Base-by-base conservation (phyloP, 2,329 filamentous ascomycete species). In the Lecanosticta acicola region DNA sequence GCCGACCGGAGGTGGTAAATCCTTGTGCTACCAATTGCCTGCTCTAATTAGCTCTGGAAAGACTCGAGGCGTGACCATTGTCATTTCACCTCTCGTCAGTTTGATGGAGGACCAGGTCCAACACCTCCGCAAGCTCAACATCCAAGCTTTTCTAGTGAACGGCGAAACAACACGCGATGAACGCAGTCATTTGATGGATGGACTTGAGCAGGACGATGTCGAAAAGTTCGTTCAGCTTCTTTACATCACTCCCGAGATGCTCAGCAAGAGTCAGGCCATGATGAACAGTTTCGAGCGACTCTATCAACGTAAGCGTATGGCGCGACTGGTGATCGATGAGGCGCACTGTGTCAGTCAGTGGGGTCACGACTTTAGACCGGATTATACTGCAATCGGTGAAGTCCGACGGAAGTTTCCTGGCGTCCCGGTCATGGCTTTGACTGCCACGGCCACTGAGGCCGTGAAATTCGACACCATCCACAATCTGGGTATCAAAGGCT, bases 301-400 rank as follows among this genome's bases (percentile, higher is more conserved):
- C n/a, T 78, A 95, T 64, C 67, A 68, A 11, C 80, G 80, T 41
- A 72, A 76, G 3, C 86, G 84, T 58, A 79, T 98, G 42, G 91
- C 94, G 13, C 81, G 93, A 19, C 80, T 98, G 39, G 93, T 98
- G 43, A 94, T 98, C 52, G 93, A 98, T 57, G 94, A 98, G 69
- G 93, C 93, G n/a, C 93, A 98, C 66, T 98, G 93, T 66, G 91
- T 98, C 19, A 97, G 93, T 66, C 90, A 98, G 72, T 98, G 93
- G 93, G 93, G 93, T 1, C 93, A 98, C 58, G 93, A 98, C 66
- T 98, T 98, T 64, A 81, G 94, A 37, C 91, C 90, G 0, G 91
- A 97, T 64, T 98, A 98, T 71, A 95, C 95, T 66, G 78, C 79
- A 21, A 73, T 98, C 3, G 88, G 90, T 20, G 76, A 81, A 48